Percentiles rank a stretch among this genome's conserved stretches.
Evolutionary conservation across 176 grass and related monocot species (phyloP).

Genomic region (Avena insularis): DNA sequence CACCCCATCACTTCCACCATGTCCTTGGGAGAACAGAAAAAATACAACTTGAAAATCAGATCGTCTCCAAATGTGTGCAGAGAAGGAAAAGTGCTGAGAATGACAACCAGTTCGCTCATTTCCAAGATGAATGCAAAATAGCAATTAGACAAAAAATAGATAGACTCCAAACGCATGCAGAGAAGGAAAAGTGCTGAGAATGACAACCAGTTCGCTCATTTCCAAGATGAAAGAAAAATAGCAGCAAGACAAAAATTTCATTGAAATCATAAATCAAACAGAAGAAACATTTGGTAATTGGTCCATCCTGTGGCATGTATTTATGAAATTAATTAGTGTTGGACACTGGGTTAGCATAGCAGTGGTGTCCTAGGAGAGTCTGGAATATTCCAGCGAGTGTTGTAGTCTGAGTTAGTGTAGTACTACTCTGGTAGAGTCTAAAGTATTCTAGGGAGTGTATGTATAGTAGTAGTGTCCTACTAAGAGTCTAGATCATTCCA

Average conservation of each 20-base stretch:
- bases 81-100: not conserved
- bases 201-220: slow-evolving; percentile 9
- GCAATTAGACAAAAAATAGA: not conserved
- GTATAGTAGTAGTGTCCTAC: too few species aligned
- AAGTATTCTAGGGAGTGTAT: too few species aligned
- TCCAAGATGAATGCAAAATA: not conserved
- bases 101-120: slow-evolving; percentile 9
- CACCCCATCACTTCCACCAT: slow-evolving; percentile 89
- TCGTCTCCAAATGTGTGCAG: not conserved
- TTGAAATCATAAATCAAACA: not conserved
- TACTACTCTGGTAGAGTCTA: too few species aligned
- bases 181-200: not conserved
- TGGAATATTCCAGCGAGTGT: too few species aligned
- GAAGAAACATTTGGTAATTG: not conserved
- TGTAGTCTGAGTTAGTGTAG: too few species aligned
- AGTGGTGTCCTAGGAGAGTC: too few species aligned
- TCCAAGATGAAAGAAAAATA: not conserved
- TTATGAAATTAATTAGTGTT: slow-evolving; percentile 10
- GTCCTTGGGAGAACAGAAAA: slow-evolving; percentile 55
- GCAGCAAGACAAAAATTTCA: not conserved
- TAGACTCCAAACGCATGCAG: not conserved
- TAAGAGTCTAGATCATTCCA: too few species aligned
- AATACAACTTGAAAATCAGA: slow-evolving; percentile 37
- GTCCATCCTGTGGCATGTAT: not conserved
- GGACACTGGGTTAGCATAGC: too few species aligned